Base-by-base conservation (phyloP, 2,329 filamentous ascomycete species). In the Fusarium subglutinans region DNA sequence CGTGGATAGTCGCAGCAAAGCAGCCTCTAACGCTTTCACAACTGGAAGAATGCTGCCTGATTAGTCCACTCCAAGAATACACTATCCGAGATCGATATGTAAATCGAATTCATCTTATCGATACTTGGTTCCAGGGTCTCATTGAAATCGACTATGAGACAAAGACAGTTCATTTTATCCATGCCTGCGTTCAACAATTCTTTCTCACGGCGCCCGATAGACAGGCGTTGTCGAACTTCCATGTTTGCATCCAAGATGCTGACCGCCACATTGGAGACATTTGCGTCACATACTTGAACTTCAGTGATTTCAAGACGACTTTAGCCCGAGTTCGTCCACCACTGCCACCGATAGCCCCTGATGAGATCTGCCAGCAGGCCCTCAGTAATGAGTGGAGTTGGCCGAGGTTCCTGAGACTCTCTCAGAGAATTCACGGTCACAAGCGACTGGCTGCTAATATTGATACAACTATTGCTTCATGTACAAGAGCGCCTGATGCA, bases 171-270 rank as follows among this genome's bases (percentile, higher is more conserved):
- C 56, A 59, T 8, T 12, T 51, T 7, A 12, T 59, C 5, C 56
- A 51, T 3, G 13, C 43, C 0, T 24, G 33, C 4, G 26, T 59
- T 6, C 35, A 40, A 2, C 33, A 17, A 9, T 59, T 51, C 26
- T 59, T 59, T 17, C 22, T 40, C 8, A 13, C 11, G 0, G 2
- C 8, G 0, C 0, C 37, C 8, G 2, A 5, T 0, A 8, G 20
- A 1, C 3, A 24, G 1, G 2, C 2, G 0, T 6, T 38, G 2
- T 3, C 12, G 0, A 12, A 22, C 0, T 60, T 60, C 5, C 14
- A 26, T 8, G 5, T 60, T 7, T 0, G 12, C 0, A 12, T 41
- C 1, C 2, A 41, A 26, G 24, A 48, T 0, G 41, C 41, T 0
- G 20, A 58, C 13, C 37, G 8, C 9, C 13, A 53, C 2, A 14